Evolutionary conservation across 2,329 filamentous ascomycete genomes (phyloP).

Genomic region (Colletotrichum tofieldiae): DNA sequence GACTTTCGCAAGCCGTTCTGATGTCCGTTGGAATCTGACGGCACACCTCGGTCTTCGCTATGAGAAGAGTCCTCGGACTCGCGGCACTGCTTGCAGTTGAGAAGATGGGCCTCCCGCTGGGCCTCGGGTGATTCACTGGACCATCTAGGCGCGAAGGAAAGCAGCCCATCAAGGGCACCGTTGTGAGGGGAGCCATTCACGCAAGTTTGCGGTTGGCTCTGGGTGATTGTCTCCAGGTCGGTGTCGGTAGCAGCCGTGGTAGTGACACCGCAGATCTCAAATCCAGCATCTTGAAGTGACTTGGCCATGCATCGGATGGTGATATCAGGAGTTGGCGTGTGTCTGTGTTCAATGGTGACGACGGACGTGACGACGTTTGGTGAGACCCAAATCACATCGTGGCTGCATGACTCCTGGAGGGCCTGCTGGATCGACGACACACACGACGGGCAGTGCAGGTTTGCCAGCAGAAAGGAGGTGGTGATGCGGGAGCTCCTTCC

Average conservation of each 20-base stretch:
- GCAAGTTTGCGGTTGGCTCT: slow-evolving; percentile 45
- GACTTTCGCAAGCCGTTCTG: slow-evolving; percentile 13
- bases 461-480: slow-evolving; percentile 78
- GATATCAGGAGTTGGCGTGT: slow-evolving; percentile 55
- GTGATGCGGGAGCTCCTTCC: slow-evolving; percentile 51
- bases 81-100: slow-evolving; percentile 61
- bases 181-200: slow-evolving; percentile 43
- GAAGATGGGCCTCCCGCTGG: slow-evolving; percentile 53
- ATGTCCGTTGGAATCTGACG: slow-evolving; percentile 4
- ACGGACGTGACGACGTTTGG: slow-evolving; percentile 81
- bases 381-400: slow-evolving; percentile 72
- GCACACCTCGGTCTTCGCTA: slow-evolving; percentile 1
- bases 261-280: slow-evolving; percentile 69
- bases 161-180: slow-evolving; percentile 46
- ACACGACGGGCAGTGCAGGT: slow-evolving; percentile 85
- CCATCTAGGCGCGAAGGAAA: slow-evolving; percentile 30
- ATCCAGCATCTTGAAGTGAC: slow-evolving; percentile 70
- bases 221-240: slow-evolving; percentile 46
- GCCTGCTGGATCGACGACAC: slow-evolving; percentile 76
- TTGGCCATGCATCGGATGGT: slow-evolving; percentile 61
- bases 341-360: slow-evolving; percentile 72
- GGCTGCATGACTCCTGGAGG: slow-evolving; percentile 63
- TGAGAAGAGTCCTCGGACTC: slow-evolving; percentile 43
- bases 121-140: slow-evolving; percentile 39
- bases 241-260: slow-evolving; percentile 53